A percentile compares a stretch with the other conserved stretches of the same genome.
Conservation (phyloP, 2,329 filamentous ascomycete genomes). For the Exophiala aquamarina region DNA sequence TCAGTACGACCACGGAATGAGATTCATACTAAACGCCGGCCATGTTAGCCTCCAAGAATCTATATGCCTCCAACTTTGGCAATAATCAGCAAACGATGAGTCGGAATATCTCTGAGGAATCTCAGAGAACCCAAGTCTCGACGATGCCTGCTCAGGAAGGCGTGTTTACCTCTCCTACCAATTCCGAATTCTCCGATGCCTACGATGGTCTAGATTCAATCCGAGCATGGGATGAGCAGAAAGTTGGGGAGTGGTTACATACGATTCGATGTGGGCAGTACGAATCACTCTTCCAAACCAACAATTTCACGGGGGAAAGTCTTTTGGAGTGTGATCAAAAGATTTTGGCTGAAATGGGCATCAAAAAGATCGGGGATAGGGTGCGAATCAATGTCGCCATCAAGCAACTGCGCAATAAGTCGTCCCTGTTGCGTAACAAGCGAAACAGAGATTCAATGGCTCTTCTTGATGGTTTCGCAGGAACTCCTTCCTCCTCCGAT, state of each 20-base stretch:
- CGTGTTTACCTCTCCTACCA: conserved; percentile 75
- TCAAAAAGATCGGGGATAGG: conserved; percentile 95
- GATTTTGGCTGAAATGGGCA: conserved; percentile 94
- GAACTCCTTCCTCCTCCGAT: conserved; percentile 61
- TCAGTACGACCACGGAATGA: neutral
- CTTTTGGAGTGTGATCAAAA: conserved; percentile 96
- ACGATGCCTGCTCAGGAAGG: conserved; percentile 37
- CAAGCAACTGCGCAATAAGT: conserved; percentile 76
- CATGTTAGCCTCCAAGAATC: conserved; percentile 46
- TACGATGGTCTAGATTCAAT: conserved; percentile 72
- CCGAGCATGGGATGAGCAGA: conserved; percentile 63
- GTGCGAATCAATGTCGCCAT: conserved; percentile 86
- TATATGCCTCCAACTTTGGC: conserved; percentile 36
- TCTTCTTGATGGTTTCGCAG: conserved; percentile 65
- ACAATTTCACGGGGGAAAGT: conserved; percentile 97
- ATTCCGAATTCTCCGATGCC: conserved; percentile 84
- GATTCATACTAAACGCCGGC: conserved; percentile 7
- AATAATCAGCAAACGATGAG: conserved; percentile 18
- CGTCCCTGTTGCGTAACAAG: conserved; percentile 75
- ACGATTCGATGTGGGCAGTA: conserved; percentile 94
- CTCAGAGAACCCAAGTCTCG: conserved; percentile 37
- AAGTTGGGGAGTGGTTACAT: conserved; percentile 85
- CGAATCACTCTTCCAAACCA: conserved; percentile 82
- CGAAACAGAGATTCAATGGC: conserved; percentile 87
- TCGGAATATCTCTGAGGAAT: conserved; percentile 26